These are phyloP conservation scores for Betula pendula DNA, from an alignment of 306 rosid species.

Conservation along the genomic window DNA sequence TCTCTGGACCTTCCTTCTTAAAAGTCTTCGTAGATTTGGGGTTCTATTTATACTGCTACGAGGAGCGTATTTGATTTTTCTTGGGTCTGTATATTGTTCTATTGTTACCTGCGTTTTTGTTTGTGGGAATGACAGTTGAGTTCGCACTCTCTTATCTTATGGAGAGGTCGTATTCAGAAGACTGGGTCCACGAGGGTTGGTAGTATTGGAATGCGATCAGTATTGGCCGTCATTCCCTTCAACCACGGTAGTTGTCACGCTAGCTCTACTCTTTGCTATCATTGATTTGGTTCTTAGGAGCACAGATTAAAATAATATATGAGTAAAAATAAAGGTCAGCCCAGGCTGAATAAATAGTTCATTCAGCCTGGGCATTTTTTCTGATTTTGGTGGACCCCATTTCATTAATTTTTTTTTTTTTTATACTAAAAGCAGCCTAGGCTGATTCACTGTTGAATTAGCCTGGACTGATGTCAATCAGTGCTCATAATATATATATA, in stretches of 20 bases:
- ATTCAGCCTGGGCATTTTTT: too few relatives aligned
- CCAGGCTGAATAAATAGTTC: too few relatives aligned
- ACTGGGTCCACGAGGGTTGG: too few relatives aligned
- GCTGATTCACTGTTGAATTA: too few relatives aligned
- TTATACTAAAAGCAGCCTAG: too few relatives aligned
- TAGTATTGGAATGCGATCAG: not conserved
- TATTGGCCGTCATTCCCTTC: not conserved
- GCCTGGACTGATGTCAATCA: too few relatives aligned
- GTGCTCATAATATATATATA: too few relatives aligned
- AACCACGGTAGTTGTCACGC: not conserved
- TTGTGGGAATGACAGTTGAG: not conserved
- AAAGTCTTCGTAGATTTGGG: not conserved
- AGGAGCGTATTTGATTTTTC: not conserved
- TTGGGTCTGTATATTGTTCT: not conserved
- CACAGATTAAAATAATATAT: too few relatives aligned
- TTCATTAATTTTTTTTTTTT: too few relatives aligned
- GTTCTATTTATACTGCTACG: slow-evolving; percentile 39
- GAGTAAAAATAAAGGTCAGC: too few relatives aligned
- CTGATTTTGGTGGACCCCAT: too few relatives aligned
- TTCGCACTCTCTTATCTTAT: not conserved
- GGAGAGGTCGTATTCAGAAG: not conserved
- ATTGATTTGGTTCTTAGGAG: too few relatives aligned
- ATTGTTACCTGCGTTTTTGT: not conserved
- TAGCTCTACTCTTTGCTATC: not conserved
- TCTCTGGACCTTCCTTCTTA: not conserved